A percentile compares a stretch with the other conserved stretches of the same genome.
phyloP scores from a whole-genome alignment of 164 flowering plant species.

The Kalanchoe fedtschenkoi region DNA sequence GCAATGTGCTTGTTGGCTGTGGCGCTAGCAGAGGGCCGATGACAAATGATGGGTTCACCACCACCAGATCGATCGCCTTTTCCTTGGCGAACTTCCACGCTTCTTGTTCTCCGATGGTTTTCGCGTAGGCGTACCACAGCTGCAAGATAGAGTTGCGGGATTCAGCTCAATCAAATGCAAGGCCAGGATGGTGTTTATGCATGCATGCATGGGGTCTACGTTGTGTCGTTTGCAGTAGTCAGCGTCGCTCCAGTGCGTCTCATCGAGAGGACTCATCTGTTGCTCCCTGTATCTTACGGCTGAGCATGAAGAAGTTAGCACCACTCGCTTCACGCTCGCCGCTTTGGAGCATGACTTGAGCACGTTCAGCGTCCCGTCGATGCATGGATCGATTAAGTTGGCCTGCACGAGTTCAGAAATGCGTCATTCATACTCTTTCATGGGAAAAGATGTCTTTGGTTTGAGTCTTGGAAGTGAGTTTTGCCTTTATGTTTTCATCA shows the following conservation, averaged over 20 bases:
- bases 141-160: conserved; percentile 15
- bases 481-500: conserved; percentile 56
- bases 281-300: conserved; percentile 62
- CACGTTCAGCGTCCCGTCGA: conserved; percentile 75
- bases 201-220: conserved; percentile 22
- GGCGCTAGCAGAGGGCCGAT: conserved; percentile 83
- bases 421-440: no score
- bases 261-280: conserved; percentile 60
- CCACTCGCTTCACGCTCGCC: conserved; percentile 57
- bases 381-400: conserved; percentile 65
- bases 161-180: no score
- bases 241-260: conserved; percentile 85
- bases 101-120: conserved; percentile 58
- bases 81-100: conserved; percentile 64
- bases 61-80: conserved; percentile 50
- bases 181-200: not conserved
- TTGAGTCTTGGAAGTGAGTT: not conserved
- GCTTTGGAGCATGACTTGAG: conserved; percentile 62
- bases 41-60: conserved; percentile 71
- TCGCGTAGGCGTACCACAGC: conserved; percentile 82
- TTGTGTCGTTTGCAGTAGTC: conserved; percentile 74
- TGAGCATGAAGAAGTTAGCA: conserved; percentile 92
- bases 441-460: not conserved
- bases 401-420: conserved; percentile 26
- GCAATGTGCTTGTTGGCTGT: conserved; percentile 78